A percentile compares a stretch with the other conserved stretches of the same genome.
Conservation (phyloP, 1,284 basidiomycete genomes). For the Cerrena zonata region DNA sequence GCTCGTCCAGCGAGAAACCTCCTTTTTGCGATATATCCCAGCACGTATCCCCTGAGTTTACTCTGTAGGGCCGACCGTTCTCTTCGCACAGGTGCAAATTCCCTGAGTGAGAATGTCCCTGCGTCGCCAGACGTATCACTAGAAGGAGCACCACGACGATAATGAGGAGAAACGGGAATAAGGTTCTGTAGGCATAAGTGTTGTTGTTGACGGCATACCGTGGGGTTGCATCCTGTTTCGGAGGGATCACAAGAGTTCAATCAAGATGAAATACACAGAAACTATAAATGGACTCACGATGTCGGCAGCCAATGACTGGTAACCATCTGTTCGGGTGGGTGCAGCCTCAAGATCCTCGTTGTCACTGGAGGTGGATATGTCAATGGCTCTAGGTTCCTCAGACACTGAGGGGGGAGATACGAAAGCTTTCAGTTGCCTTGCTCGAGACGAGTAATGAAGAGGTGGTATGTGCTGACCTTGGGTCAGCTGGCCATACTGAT, state of each 20-base stretch:
- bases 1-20: conserved; percentile 48
- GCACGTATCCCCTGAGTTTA: conserved; percentile 62
- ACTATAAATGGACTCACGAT: conserved; percentile 36
- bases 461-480: conserved; percentile 24
- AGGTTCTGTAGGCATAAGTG: conserved; percentile 48
- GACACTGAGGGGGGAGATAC: neutral
- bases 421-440: neutral
- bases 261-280: conserved; percentile 3
- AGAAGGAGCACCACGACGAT: conserved; percentile 61
- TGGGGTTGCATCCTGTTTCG: neutral
- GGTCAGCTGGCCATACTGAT: conserved; percentile 30
- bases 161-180: conserved; percentile 72
- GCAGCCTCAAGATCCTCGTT: conserved; percentile 54
- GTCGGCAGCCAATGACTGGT: conserved; percentile 47
- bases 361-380: conserved; percentile 19
- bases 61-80: conserved; percentile 41
- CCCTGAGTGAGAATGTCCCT: conserved; percentile 23
- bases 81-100: conserved; percentile 41
- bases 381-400: neutral
- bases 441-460: neutral
- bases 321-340: conserved; percentile 46
- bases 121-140: conserved; percentile 58
- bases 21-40: conserved; percentile 56
- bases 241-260: conserved; percentile 1
- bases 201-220: conserved; percentile 17